Evolutionary conservation across 2,329 filamentous ascomycete species (phyloP).

Genomic region (Colletotrichum ledebouriae): DNA sequence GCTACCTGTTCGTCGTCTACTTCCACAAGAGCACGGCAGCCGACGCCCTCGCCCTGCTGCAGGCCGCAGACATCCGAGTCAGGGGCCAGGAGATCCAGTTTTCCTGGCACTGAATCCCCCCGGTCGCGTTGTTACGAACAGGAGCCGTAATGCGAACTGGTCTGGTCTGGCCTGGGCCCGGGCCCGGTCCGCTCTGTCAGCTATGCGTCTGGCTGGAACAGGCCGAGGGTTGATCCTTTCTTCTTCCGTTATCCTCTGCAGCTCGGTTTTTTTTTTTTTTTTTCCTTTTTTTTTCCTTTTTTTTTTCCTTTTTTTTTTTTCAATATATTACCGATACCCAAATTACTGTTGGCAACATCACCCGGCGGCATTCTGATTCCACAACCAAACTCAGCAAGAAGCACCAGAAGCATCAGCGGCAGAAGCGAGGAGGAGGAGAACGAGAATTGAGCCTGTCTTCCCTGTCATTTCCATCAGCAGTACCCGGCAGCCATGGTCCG

Average conservation of each 20-base stretch:
- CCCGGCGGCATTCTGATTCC: neutral
- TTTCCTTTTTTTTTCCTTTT: constrained; percentile 22
- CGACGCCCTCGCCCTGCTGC: constrained; percentile 35
- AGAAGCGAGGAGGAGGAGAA: neutral
- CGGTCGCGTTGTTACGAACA: neutral
- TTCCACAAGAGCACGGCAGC: constrained; percentile 38
- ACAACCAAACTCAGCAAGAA: neutral
- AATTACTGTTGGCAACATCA: constrained; percentile 1
- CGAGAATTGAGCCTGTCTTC: constrained; percentile 1
- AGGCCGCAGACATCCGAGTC: constrained; percentile 38
- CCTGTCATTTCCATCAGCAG: constrained; percentile 4
- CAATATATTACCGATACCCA: constrained; percentile 18
- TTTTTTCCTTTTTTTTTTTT: constrained; percentile 25
- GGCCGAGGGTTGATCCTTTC: constrained; percentile 36
- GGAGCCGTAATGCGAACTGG: constrained; percentile 6
- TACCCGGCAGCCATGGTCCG: constrained; percentile 1
- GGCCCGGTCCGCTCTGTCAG: constrained; percentile 15
- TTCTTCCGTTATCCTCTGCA: constrained; percentile 11
- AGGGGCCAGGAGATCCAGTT: constrained; percentile 37
- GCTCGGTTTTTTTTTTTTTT: constrained; percentile 9
- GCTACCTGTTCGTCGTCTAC: constrained; percentile 38
- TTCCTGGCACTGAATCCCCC: constrained; percentile 35
- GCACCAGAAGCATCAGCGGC: neutral
- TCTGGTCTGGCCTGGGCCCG: constrained; percentile 8
- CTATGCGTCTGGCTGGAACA: constrained; percentile 29